phyloP scores from a whole-genome alignment of 192 early-diverging fungal species.

The Rhizoclosmatium globosum region DNA sequence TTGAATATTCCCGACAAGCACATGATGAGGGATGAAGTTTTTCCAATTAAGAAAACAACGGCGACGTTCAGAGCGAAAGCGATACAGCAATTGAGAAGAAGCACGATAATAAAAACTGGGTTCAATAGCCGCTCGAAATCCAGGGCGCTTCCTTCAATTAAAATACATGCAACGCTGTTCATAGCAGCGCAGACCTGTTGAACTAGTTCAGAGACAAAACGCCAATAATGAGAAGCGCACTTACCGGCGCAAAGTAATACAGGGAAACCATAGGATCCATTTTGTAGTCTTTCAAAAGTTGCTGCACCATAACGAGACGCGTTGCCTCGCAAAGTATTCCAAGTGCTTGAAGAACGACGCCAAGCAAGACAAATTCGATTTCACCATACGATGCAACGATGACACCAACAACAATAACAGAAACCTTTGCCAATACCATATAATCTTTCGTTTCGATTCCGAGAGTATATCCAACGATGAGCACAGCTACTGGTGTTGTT shows the following conservation, averaged over 20 bases:
- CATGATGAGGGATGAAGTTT: slow-evolving; percentile 50
- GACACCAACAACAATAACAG: slow-evolving; percentile 46
- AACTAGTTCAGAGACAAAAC: background rate
- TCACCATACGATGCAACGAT: slow-evolving; percentile 47
- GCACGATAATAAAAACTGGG: slow-evolving; percentile 6
- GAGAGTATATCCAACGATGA: slow-evolving; percentile 32
- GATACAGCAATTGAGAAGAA: slow-evolving; percentile 37
- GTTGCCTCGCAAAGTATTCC: slow-evolving; percentile 42
- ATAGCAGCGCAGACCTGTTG: slow-evolving; percentile 44
- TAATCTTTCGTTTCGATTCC: slow-evolving; percentile 26
- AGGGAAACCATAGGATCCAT: slow-evolving; percentile 47
- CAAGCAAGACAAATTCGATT: slow-evolving; percentile 44
- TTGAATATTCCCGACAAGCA: slow-evolving; percentile 47
- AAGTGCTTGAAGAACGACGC: slow-evolving; percentile 36
- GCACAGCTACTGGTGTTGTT: slow-evolving; percentile 45
- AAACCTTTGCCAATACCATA: slow-evolving; percentile 31
- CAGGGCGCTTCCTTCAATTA: slow-evolving; percentile 21
- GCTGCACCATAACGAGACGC: slow-evolving; percentile 45
- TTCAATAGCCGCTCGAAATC: background rate
- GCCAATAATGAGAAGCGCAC: background rate
- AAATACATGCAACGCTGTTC: slow-evolving; percentile 39
- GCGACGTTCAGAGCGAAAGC: slow-evolving; percentile 46
- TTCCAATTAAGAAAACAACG: slow-evolving; percentile 45
- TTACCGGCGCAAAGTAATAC: slow-evolving; percentile 52
- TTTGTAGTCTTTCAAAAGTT: slow-evolving; percentile 44